Conservation (phyloP, 2,329 filamentous ascomycete genomes). For the Phyllosticta citribraziliensis region DNA sequence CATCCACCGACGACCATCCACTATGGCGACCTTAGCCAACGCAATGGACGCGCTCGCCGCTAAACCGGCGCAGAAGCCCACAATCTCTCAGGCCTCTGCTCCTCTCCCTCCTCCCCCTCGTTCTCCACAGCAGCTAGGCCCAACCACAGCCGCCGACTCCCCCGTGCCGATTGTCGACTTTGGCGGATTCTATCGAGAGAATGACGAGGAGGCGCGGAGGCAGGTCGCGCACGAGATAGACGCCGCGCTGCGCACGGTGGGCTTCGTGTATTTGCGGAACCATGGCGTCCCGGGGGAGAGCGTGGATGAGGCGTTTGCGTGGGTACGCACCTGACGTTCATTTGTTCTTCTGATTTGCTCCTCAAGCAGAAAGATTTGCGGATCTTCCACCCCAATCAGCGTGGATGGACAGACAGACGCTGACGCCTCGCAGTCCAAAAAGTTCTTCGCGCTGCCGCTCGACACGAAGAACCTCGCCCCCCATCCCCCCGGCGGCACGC, state of each 20-base stretch:
- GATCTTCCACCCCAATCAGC: too few relatives aligned
- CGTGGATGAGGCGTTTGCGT: slow-evolving; percentile 21
- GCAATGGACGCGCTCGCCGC: too few relatives aligned
- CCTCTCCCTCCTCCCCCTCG: too few relatives aligned
- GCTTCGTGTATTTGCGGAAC: slow-evolving; percentile 34
- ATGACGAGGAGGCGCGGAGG: slow-evolving; percentile 13
- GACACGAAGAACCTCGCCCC: slow-evolving; percentile 29
- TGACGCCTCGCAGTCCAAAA: slow-evolving; percentile 17
- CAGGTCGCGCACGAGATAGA: slow-evolving; percentile 27
- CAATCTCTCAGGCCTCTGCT: too few relatives aligned
- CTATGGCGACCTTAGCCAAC: too few relatives aligned
- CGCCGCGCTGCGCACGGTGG: slow-evolving; percentile 26
- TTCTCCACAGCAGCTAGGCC: neutral
- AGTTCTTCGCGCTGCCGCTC: slow-evolving; percentile 28
- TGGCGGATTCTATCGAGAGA: slow-evolving; percentile 14
- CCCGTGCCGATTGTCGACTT: slow-evolving; percentile 24
- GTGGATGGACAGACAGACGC: too few relatives aligned
- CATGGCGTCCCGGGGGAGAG: slow-evolving; percentile 25
- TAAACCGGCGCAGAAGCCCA: too few relatives aligned
- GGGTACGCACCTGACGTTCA: slow-evolving; percentile 15
- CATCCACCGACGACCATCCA: too few relatives aligned
- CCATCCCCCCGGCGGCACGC: slow-evolving; percentile 28
- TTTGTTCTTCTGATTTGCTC: neutral
- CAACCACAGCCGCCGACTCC: neutral
- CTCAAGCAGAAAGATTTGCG: too few relatives aligned